Percentiles rank a stretch among this genome's conserved stretches.
Conservation (phyloP, 2,329 filamentous ascomycete species). For the Diaporthe ampelina region DNA sequence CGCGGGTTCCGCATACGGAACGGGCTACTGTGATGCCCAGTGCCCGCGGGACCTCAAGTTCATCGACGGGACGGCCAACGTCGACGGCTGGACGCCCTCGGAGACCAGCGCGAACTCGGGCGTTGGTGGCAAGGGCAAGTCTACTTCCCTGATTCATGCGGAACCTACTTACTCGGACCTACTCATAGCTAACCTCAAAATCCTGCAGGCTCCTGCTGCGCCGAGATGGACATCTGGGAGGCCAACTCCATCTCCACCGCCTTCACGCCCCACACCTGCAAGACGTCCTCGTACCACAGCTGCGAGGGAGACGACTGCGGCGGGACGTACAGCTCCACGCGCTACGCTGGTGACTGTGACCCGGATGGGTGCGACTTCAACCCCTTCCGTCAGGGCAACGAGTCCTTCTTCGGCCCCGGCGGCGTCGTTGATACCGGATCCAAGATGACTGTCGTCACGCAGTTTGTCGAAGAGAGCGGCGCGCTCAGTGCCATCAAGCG, state of each 20-base stretch:
- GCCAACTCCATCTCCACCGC: constrained; percentile 72
- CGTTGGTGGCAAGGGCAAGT: constrained; percentile 58
- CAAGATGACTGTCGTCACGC: constrained; percentile 73
- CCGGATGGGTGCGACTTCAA: constrained; percentile 77
- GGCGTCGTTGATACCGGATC: constrained; percentile 69
- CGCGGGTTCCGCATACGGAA: constrained; percentile 60
- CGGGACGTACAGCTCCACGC: constrained; percentile 61
- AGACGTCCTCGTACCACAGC: constrained; percentile 53
- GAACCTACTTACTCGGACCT: too few relatives aligned
- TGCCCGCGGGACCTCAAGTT: constrained; percentile 56
- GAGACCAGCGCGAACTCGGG: constrained; percentile 65
- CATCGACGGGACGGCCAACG: constrained; percentile 57
- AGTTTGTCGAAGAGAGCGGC: constrained; percentile 59
- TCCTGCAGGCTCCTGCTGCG: constrained; percentile 59
- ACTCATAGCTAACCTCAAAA: too few relatives aligned
- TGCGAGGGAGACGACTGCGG: constrained; percentile 63
- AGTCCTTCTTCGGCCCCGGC: constrained; percentile 71
- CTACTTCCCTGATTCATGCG: too few relatives aligned
- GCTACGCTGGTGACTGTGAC: constrained; percentile 72
- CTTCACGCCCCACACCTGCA: constrained; percentile 71
- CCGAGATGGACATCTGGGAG: constrained; percentile 71
- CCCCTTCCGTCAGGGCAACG: constrained; percentile 72
- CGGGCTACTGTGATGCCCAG: constrained; percentile 59
- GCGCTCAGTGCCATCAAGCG: constrained; percentile 66
- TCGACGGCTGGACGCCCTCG: constrained; percentile 62